Base-by-base conservation (phyloP, 2,329 filamentous ascomycete genomes). In the Pseudocercospora pini-densiflorae region DNA sequence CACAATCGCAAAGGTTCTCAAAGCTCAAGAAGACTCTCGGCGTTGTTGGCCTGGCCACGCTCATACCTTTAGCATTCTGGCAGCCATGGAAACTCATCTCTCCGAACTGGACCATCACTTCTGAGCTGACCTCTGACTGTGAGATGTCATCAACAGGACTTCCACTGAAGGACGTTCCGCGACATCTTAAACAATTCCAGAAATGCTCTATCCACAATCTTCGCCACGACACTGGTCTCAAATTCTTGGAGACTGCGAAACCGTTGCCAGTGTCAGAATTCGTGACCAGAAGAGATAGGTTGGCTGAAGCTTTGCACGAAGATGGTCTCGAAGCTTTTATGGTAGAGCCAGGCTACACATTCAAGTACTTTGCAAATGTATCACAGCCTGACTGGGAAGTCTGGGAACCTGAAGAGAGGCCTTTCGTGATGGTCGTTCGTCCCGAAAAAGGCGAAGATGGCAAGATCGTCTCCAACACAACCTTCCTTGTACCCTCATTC, bases 261-360 rank as follows among this genome's bases (percentile, higher is more conserved):
- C 84, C 84, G 1, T 85, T 88, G 36, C 68, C 78, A 1, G 66
- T 82, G 0, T 76, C 79, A 0, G 87, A 89, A 68, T 89, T 86
- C 69, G 75, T 88, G 3, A 72, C 81, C 19, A 83, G 88, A 1
- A 81, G 87, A 10, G 81, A 89, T 64, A 81, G 82, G n/a, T 79
- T 90, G 1, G 88, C 87, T 0, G 73, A 77, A 64, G 87, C 87
- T 8, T 77, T 90, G n/a, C 78, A 80, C 10, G 77, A 76, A 0
- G 84, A 86, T 49, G 78, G 77, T 1, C 76, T 84, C 1, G 86
- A 89, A 74, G 87, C 86, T 0, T 90, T 90, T 68, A 79, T 88
- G 1, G 79, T 89, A 1, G 88, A 90, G 72, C 88, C 88, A 1
- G 88, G 88, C 1, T 89, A 88, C 72, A 88, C 86, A 0, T 89